Conservation (phyloP, 768 basidiomycete species). For the Lyophyllum atratum region DNA sequence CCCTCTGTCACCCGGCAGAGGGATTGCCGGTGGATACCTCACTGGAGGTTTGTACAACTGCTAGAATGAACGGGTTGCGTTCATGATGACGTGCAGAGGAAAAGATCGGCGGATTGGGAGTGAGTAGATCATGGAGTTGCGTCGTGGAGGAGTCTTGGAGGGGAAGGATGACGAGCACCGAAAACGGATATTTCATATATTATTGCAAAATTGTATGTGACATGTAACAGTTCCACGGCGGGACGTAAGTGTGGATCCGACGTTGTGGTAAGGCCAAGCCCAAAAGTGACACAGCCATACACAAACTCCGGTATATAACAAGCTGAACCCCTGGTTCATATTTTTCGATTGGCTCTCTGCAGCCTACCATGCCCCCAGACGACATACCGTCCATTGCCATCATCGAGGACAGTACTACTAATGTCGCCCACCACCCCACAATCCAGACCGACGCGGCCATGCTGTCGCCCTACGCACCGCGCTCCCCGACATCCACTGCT, state of each 20-base stretch:
- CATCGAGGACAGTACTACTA: constrained; percentile 5
- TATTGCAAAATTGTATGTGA: too few species aligned
- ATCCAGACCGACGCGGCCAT: constrained; percentile 14
- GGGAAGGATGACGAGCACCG: too few species aligned
- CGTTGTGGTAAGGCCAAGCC: neutral
- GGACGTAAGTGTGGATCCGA: neutral
- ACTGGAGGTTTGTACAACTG: too few species aligned
- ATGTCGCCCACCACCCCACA: neutral
- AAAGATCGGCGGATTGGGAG: too few species aligned
- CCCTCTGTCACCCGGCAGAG: neutral
- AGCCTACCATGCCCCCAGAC: constrained; percentile 1
- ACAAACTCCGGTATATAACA: neutral
- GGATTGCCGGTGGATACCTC: too few species aligned
- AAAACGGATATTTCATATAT: too few species aligned
- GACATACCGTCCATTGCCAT: constrained; percentile 14
- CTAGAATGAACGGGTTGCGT: too few species aligned
- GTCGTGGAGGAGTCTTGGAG: too few species aligned
- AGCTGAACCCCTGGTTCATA: neutral
- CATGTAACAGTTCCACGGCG: neutral
- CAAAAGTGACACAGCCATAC: too few species aligned
- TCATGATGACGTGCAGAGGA: too few species aligned
- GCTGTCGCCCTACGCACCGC: constrained; percentile 28
- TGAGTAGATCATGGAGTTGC: too few species aligned
- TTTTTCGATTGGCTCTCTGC: neutral
- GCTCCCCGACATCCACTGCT: constrained; percentile 28